A percentile compares a stretch with the other conserved stretches of the same genome.
These are phyloP conservation scores for Cylindrodendrum hubeiense DNA, from an alignment of 2,329 filamentous ascomycete species.

Conservation along the genomic window DNA sequence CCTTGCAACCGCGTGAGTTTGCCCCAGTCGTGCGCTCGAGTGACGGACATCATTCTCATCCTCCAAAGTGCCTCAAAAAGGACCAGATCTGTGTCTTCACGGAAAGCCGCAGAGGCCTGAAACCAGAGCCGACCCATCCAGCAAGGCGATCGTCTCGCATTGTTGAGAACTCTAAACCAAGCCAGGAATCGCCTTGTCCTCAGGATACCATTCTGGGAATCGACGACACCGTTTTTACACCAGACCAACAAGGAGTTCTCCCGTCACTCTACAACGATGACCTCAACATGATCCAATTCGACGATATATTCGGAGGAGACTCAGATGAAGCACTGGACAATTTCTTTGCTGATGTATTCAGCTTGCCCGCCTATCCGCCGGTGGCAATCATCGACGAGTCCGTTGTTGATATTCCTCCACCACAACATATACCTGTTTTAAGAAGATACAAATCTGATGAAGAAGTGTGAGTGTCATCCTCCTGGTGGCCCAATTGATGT, in stretches of 20 bases:
- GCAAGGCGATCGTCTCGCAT: not conserved
- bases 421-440: not conserved
- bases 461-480: not conserved
- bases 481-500: not conserved
- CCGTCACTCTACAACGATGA: not conserved
- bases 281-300: not conserved
- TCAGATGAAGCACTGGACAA: not conserved
- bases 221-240: not conserved
- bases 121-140: not conserved
- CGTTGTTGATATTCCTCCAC: not conserved
- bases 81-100: not conserved
- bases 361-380: not conserved
- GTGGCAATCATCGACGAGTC: not conserved
- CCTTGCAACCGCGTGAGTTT: not conserved
- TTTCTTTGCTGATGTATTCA: not conserved
- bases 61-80: not conserved
- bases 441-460: not conserved
- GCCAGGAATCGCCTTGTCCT: not conserved
- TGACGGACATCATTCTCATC: not conserved
- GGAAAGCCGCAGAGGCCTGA: not conserved
- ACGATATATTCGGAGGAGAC: not conserved
- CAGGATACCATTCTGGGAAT: not conserved
- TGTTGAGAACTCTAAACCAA: not conserved
- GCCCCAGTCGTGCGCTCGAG: not conserved
- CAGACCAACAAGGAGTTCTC: not conserved